These are phyloP conservation scores for Populus hybrid DNA, from an alignment of 441 rosid genomes.

Conservation along the genomic window DNA sequence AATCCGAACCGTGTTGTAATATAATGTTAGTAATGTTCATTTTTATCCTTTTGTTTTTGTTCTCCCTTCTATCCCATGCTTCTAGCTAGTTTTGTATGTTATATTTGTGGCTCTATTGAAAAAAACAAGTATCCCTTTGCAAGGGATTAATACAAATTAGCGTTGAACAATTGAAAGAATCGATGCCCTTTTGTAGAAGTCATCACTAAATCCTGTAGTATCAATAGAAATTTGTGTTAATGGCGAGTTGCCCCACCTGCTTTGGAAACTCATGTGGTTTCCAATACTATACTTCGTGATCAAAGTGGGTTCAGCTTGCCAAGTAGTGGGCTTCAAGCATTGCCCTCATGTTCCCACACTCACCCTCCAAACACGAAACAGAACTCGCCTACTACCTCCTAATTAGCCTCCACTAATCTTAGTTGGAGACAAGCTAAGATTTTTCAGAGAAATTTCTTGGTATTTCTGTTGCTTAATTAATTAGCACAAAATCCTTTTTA, in stretches of 20 bases:
- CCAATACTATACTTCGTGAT: neutral
- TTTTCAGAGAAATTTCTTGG: neutral
- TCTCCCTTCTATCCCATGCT: neutral
- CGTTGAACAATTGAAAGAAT: neutral
- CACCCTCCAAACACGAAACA: neutral
- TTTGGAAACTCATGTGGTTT: neutral
- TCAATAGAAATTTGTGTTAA: neutral
- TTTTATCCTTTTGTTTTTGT: neutral
- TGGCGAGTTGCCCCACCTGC: neutral
- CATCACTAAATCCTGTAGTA: too few relatives aligned
- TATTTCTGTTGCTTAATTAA: neutral
- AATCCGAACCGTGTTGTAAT: neutral
- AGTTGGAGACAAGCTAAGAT: neutral
- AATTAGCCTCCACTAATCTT: neutral
- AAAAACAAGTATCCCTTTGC: neutral
- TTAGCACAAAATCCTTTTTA: neutral
- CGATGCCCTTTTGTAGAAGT: neutral
- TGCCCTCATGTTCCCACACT: neutral
- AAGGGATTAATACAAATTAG: neutral
- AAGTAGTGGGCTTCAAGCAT: too few relatives aligned
- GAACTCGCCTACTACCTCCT: neutral
- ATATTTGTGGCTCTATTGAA: neutral
- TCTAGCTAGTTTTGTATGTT: neutral
- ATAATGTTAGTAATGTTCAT: neutral
- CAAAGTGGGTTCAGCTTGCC: neutral